Conservation (phyloP, 2,329 filamentous ascomycete genomes). For the Chrysoporthe puriensis region DNA sequence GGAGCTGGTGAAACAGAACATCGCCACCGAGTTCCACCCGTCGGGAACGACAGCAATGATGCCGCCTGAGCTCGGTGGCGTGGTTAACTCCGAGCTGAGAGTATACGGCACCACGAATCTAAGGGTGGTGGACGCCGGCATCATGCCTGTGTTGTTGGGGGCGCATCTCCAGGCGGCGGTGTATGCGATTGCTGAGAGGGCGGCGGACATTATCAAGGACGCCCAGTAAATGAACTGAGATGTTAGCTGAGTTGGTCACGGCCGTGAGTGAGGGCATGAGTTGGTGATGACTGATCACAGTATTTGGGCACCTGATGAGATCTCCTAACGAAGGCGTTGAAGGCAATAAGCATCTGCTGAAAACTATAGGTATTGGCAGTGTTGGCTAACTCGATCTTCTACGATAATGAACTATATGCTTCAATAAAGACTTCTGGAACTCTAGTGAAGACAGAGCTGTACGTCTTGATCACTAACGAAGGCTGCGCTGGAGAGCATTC, state of each 20-base stretch:
- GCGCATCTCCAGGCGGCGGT: constrained; percentile 53
- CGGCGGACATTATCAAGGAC: constrained; percentile 35
- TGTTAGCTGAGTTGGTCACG: not conserved
- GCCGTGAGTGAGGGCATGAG: not conserved
- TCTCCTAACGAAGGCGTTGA: not conserved
- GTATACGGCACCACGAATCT: constrained; percentile 52
- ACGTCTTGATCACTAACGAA: too few species aligned
- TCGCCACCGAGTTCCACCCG: constrained; percentile 35
- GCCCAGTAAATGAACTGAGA: not conserved
- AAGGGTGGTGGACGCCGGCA: constrained; percentile 50
- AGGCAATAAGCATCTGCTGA: not conserved
- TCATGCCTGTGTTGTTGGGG: constrained; percentile 52
- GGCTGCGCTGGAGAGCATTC: too few species aligned
- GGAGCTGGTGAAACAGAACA: constrained; percentile 35
- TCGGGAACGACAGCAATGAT: constrained; percentile 30
- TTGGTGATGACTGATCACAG: not conserved
- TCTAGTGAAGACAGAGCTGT: too few species aligned
- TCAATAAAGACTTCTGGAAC: too few species aligned
- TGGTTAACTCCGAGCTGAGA: constrained; percentile 47
- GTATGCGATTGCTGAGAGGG: constrained; percentile 56
- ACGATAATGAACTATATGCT: too few species aligned
- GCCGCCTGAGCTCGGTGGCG: constrained; percentile 39
- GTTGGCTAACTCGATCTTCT: not conserved
- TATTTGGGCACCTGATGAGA: not conserved
- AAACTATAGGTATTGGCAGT: not conserved